Percentiles rank a stretch among this genome's conserved stretches.
phyloP scores from a whole-genome alignment of 2,329 filamentous ascomycete genomes.

The Paramyrothecium sp. region DNA sequence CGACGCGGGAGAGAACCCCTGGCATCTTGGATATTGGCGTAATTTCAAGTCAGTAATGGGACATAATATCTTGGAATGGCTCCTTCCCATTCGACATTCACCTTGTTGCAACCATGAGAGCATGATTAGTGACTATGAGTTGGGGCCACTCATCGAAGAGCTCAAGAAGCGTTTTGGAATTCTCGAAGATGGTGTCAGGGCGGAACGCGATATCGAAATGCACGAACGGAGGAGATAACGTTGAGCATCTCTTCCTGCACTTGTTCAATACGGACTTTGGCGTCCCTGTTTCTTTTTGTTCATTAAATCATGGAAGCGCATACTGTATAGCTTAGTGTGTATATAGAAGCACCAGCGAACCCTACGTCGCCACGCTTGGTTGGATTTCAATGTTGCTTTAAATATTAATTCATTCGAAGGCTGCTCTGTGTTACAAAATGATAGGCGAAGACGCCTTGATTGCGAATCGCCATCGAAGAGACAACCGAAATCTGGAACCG shows the following conservation, averaged over 20 bases:
- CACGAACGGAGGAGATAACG: neutral
- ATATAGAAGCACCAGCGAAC: no score
- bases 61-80: constrained; percentile 67
- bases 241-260: neutral
- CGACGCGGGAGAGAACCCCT: constrained; percentile 76
- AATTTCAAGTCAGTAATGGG: constrained; percentile 87
- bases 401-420: no score
- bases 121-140: constrained; percentile 64
- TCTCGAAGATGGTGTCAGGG: constrained; percentile 6
- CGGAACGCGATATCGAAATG: constrained; percentile 16
- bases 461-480: no score
- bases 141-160: constrained; percentile 60
- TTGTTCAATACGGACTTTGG: no score
- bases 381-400: no score
- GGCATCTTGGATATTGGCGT: constrained; percentile 66
- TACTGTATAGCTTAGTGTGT: no score
- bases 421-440: no score
- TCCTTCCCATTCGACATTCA: constrained; percentile 72
- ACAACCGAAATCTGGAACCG: no score
- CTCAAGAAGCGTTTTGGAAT: constrained; percentile 44
- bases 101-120: constrained; percentile 71
- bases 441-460: no score
- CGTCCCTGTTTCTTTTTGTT: no score
- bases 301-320: no score
- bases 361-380: no score